A percentile compares a stretch with the other conserved stretches of the same genome.
phyloP scores from a whole-genome alignment of 805 yeast genomes.

The Cyberlindnera petersonii region DNA sequence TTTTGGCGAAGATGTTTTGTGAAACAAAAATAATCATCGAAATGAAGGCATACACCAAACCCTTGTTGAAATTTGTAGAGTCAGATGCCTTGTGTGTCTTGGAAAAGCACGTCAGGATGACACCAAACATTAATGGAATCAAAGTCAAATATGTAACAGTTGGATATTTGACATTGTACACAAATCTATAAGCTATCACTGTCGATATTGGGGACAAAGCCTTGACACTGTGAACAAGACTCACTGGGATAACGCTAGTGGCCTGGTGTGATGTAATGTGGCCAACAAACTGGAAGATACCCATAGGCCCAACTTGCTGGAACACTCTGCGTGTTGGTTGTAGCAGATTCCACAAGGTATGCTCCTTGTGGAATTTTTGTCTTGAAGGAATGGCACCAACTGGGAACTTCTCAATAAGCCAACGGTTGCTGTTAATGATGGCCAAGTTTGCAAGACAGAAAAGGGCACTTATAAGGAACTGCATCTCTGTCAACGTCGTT shows the following conservation, averaged over 20 bases:
- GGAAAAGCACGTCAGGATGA: constrained; percentile 71
- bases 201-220: constrained; percentile 89
- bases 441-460: constrained; percentile 49
- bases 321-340: constrained; percentile 52
- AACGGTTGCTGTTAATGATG: constrained; percentile 34
- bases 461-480: constrained; percentile 68
- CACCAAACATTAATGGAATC: constrained; percentile 77
- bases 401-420: constrained; percentile 36
- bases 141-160: constrained; percentile 71
- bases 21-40: constrained; percentile 62
- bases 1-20: constrained; percentile 79
- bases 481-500: constrained; percentile 83
- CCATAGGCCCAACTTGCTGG: constrained; percentile 85
- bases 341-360: constrained; percentile 39
- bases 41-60: constrained; percentile 36
- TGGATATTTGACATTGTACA: constrained; percentile 57
- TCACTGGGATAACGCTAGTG: constrained; percentile 89
- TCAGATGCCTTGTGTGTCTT: constrained; percentile 25
- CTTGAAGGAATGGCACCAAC: constrained; percentile 46
- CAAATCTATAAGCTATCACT: constrained; percentile 66
- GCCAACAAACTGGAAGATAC: constrained; percentile 87
- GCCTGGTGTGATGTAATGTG: constrained; percentile 90
- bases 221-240: constrained; percentile 90
- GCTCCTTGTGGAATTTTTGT: constrained; percentile 29
- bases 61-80: constrained; percentile 24